Base-by-base conservation (phyloP, 2,329 filamentous ascomycete genomes). In the Capronia americana region DNA sequence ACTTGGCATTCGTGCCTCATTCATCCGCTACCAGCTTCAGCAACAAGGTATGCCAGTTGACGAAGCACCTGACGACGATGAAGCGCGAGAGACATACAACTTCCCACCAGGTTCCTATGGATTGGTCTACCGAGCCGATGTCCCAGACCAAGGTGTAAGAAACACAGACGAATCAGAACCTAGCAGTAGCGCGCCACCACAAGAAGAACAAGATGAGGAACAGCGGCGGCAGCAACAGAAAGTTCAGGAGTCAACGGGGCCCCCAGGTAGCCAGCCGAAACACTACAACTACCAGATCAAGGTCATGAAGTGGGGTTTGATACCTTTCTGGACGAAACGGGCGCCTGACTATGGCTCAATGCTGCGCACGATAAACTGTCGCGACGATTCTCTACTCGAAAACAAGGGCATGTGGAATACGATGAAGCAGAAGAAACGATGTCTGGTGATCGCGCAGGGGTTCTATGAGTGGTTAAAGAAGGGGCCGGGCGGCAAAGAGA, bases 381-480 rank as follows among this genome's bases (percentile, higher is more conserved):
- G 94, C 2, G 92, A 94, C 74, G 94, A 98, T 78, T 95, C 92
- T 0, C 82, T 98, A 23, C 83, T 87, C 5, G 86, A 89, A 10
- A 85, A 90, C 8, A 86, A 88, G 4, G 93, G 93, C 11, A 91
- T 98, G 88, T 98, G 95, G 95, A 90, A 87, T 50, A 88, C 86
- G 0, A 96, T 98, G 91, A 97, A 97, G 80, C 88, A 89, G 68
- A 87, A 86, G 72, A 97, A 97, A 79, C 85, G 95, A 32, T 98
- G 95, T 76, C 83, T 98, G 24, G 88, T 98, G 10, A 76, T 97
- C 5, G 93, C 92, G 10, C 90, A 97, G 78, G 95, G 95, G 1
- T 99, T 98, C 78, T 99, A 92, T 74, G 95, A 99, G 78, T 98
- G 95, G 95, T 81, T 96, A 66, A 94, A 94, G 78, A 92, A 89